These are phyloP conservation scores for Trametes pubescens DNA, from an alignment of 1,284 basidiomycete genomes.

Conservation along the genomic window DNA sequence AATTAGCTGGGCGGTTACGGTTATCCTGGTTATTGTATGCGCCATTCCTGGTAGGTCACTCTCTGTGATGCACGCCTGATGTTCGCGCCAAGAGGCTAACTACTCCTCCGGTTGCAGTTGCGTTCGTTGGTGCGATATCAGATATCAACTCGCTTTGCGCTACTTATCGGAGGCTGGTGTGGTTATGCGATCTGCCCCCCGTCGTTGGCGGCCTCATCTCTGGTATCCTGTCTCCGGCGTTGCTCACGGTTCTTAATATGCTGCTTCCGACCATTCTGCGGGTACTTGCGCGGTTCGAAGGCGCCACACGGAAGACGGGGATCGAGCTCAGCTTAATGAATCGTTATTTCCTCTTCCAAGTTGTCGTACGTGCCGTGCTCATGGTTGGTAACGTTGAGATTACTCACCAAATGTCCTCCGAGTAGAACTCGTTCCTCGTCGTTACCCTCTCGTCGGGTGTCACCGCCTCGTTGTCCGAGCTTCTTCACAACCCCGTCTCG, in stretches of 20 bases:
- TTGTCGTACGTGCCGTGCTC: slow-evolving; percentile 66
- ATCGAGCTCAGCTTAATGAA: slow-evolving; percentile 93
- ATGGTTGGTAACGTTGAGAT: not conserved
- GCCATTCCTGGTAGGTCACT: slow-evolving; percentile 65
- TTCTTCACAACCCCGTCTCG: slow-evolving; percentile 68
- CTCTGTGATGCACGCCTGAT: not conserved
- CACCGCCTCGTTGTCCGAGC: slow-evolving; percentile 67
- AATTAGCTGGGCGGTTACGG: slow-evolving; percentile 68
- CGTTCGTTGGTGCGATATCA: slow-evolving; percentile 87
- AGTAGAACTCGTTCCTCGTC: slow-evolving; percentile 88
- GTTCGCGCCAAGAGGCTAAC: not conserved
- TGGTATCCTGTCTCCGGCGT: slow-evolving; percentile 87
- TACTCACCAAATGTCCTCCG: not conserved
- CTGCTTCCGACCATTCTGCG: slow-evolving; percentile 89
- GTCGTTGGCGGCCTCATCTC: slow-evolving; percentile 85
- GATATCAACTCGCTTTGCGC: slow-evolving; percentile 82
- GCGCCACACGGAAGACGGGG: slow-evolving; percentile 81
- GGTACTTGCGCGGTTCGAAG: slow-evolving; percentile 79
- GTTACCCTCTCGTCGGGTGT: slow-evolving; percentile 87
- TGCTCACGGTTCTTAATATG: slow-evolving; percentile 91
- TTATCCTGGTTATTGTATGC: slow-evolving; percentile 76
- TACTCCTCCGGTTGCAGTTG: slow-evolving; percentile 54
- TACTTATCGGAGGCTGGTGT: slow-evolving; percentile 76
- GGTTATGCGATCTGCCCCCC: slow-evolving; percentile 79
- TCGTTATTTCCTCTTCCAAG: slow-evolving; percentile 92